Evolutionary conservation across 345 rosid genomes (phyloP).

Genomic region (Pelargonium nanum): DNA sequence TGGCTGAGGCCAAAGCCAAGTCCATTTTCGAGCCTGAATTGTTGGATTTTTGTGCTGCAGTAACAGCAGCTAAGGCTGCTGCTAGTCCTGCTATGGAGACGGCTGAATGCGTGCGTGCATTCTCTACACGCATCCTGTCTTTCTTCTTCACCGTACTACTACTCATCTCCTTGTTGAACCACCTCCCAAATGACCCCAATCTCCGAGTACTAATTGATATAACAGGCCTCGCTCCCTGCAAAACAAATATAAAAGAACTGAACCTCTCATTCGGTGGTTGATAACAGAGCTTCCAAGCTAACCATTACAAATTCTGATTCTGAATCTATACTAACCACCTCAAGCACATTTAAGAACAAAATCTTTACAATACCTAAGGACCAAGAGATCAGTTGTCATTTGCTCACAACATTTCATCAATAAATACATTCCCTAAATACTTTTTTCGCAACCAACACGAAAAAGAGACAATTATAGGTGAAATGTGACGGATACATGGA

Average conservation of each 20-base stretch:
- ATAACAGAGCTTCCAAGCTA: too few species aligned
- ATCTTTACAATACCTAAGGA: too few species aligned
- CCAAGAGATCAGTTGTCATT: too few species aligned
- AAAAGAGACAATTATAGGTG: too few species aligned
- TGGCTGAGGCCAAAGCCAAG: constrained; percentile 70
- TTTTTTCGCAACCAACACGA: too few species aligned
- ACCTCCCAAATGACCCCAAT: constrained; percentile 66
- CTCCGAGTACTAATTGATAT: constrained; percentile 30
- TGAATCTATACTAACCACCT: too few species aligned
- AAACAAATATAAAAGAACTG: not conserved
- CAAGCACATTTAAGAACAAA: too few species aligned
- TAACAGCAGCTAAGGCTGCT: constrained; percentile 79
- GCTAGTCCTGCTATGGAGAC: constrained; percentile 84
- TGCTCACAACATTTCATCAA: too few species aligned
- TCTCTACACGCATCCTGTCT: constrained; percentile 66
- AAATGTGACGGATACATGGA: too few species aligned
- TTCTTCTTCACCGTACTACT: constrained; percentile 48
- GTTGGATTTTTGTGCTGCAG: constrained; percentile 41
- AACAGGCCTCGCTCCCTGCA: constrained; percentile 47
- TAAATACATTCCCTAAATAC: too few species aligned
- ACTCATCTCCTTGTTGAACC: constrained; percentile 62
- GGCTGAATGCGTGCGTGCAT: constrained; percentile 64
- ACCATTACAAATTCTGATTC: too few species aligned
- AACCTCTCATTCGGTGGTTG: too few species aligned
- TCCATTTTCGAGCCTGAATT: constrained; percentile 64